Conservation (phyloP, 495 filamentous ascomycete species). For the Echria macrotheca region DNA sequence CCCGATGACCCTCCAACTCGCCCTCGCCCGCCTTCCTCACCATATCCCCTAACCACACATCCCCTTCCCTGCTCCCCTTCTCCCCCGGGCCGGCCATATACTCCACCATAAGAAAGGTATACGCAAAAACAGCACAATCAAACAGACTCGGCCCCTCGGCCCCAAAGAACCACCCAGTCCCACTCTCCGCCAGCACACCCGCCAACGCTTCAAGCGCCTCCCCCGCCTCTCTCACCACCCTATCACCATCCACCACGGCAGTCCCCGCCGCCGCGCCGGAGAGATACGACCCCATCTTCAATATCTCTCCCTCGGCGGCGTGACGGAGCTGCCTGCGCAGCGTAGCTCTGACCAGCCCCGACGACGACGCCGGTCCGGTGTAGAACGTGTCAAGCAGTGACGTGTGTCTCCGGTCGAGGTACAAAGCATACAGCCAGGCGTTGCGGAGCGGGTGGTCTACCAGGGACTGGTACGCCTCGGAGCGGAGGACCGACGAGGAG, state of each 20-base stretch:
- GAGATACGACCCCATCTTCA: conserved; percentile 60
- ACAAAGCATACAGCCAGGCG: conserved; percentile 81
- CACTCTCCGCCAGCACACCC: conserved; percentile 55
- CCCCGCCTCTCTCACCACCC: conserved; percentile 61
- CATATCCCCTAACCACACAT: conserved; percentile 4
- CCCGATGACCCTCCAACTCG: conserved; percentile 14
- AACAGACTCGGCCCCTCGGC: conserved; percentile 59
- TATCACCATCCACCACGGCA: conserved; percentile 48
- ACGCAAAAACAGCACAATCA: conserved; percentile 85
- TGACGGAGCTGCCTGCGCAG: conserved; percentile 60
- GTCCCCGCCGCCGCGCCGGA: conserved; percentile 22
- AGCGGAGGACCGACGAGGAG: conserved; percentile 17
- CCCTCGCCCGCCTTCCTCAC: conserved; percentile 14
- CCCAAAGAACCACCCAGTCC: conserved; percentile 38
- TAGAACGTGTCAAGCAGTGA: conserved; percentile 64
- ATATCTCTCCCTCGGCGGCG: conserved; percentile 68
- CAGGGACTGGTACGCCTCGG: conserved; percentile 75
- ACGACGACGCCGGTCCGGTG: conserved; percentile 57
- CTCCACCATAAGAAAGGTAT: conserved; percentile 70
- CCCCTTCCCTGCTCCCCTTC: too few species aligned
- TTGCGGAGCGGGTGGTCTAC: conserved; percentile 76
- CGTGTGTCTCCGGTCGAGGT: conserved; percentile 61
- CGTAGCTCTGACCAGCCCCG: conserved; percentile 53
- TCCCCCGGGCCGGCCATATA: too few species aligned
- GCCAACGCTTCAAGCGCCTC: conserved; percentile 73